Conservation (phyloP, 2,329 filamentous ascomycete species). For the Colletotrichum agaves region DNA sequence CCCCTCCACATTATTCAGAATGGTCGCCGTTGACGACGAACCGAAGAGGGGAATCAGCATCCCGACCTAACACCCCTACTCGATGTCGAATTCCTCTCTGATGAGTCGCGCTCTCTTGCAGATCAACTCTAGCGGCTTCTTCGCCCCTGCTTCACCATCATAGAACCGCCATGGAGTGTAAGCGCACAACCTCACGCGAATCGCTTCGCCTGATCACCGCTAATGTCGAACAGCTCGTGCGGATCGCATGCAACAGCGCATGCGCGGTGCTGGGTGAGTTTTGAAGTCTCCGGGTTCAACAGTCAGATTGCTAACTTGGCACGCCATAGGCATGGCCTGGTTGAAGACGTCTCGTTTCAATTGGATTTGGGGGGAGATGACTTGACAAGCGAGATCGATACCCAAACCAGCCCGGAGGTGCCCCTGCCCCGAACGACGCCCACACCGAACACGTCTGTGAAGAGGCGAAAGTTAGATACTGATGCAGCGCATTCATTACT, state of each 20-base stretch:
- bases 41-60: background rate
- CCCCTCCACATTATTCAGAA: constrained; percentile 2
- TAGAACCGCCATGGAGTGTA: constrained; percentile 48
- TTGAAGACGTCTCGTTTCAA: constrained; percentile 70
- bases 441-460: constrained; percentile 60
- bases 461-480: constrained; percentile 52
- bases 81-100: background rate
- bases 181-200: constrained; percentile 28
- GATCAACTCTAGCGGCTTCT: background rate
- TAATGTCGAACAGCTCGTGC: constrained; percentile 58
- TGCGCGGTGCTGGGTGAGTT: constrained; percentile 71
- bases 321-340: constrained; percentile 60
- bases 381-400: constrained; percentile 29
- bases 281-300: background rate
- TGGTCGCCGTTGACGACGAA: background rate
- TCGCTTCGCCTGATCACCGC: constrained; percentile 20
- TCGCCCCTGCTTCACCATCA: background rate
- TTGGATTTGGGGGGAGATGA: constrained; percentile 51
- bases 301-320: constrained; percentile 26
- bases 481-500: background rate
- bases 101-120: background rate
- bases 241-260: constrained; percentile 71
- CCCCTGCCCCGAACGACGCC: constrained; percentile 44
- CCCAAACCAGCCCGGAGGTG: constrained; percentile 28
- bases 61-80: background rate